A percentile compares a stretch with the other conserved stretches of the same genome.
Conservation (phyloP, 106 monocot species). For the Alisma plantagoaquatica region DNA sequence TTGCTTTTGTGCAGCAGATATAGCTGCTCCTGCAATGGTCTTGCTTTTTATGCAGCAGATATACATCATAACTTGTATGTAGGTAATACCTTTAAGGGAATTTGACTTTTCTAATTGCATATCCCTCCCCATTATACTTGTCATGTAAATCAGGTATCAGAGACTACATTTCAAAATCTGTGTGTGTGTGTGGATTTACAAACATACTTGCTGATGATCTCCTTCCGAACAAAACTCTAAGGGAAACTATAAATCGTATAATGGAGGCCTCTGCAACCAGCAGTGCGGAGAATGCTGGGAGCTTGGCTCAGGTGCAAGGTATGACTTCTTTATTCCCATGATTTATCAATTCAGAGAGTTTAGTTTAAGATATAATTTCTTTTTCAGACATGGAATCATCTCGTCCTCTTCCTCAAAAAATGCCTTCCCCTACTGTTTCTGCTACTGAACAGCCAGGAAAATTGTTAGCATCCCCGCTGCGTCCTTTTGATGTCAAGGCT, state of each 20-base stretch:
- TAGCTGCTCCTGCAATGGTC: no score
- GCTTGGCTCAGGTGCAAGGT: slow-evolving; percentile 72
- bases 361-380: no score
- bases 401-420: slow-evolving; percentile 31
- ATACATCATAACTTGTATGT: no score
- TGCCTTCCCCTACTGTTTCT: slow-evolving; percentile 58
- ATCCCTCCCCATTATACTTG: no score
- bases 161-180: slow-evolving; percentile 67
- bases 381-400: slow-evolving; percentile 60
- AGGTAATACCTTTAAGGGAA: no score
- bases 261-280: slow-evolving; percentile 70
- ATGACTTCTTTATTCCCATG: neutral
- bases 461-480: slow-evolving; percentile 3
- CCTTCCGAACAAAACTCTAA: slow-evolving; percentile 86
- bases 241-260: slow-evolving; percentile 83
- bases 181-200: slow-evolving; percentile 84
- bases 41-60: no score
- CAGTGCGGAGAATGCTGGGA: slow-evolving; percentile 92
- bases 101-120: no score
- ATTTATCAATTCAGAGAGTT: neutral
- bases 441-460: slow-evolving; percentile 31
- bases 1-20: no score
- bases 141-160: slow-evolving; percentile 58
- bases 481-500: slow-evolving; percentile 15
- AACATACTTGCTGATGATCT: slow-evolving; percentile 94